Conservation (phyloP, 805 yeast genomes). For the Cyberlindnera subsufficiens region DNA sequence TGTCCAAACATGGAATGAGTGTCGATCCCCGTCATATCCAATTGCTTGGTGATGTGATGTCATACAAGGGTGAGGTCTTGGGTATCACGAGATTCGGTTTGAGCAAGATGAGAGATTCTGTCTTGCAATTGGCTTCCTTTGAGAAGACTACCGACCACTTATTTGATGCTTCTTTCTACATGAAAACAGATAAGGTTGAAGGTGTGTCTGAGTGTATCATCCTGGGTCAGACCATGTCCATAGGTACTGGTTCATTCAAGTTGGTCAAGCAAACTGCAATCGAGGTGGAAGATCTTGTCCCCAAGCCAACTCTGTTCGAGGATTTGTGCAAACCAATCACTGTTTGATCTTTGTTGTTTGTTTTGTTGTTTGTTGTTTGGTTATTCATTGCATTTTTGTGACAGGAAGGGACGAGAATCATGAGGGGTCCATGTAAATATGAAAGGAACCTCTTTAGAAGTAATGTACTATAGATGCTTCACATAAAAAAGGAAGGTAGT, state of each 20-base stretch:
- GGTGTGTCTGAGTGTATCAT: slow-evolving; percentile 98
- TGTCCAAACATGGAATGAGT: slow-evolving; percentile 99
- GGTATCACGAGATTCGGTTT: slow-evolving; percentile 98
- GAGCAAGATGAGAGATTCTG: slow-evolving; percentile 98
- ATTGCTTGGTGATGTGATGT: slow-evolving; percentile 96
- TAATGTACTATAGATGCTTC: neutral
- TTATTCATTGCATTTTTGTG: neutral
- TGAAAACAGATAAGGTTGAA: slow-evolving; percentile 92
- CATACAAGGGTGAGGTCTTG: slow-evolving; percentile 95
- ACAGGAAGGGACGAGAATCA: too few relatives aligned
- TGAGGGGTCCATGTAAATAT: too few relatives aligned
- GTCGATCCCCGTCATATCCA: slow-evolving; percentile 99
- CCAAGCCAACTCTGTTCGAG: slow-evolving; percentile 43
- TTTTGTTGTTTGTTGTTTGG: neutral
- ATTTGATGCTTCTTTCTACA: slow-evolving; percentile 96
- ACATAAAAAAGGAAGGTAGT: neutral
- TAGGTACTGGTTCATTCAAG: slow-evolving; percentile 96
- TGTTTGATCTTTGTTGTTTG: neutral
- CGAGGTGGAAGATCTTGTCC: slow-evolving; percentile 36
- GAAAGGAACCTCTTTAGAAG: too few relatives aligned
- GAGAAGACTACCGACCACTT: slow-evolving; percentile 98
- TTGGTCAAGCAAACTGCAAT: slow-evolving; percentile 56
- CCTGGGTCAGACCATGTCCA: slow-evolving; percentile 94
- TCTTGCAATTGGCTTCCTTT: slow-evolving; percentile 91
- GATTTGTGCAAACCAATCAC: slow-evolving; percentile 24